Evolutionary conservation across 1,284 basidiomycete genomes (phyloP).

Genomic region (Bjerkandera adusta): DNA sequence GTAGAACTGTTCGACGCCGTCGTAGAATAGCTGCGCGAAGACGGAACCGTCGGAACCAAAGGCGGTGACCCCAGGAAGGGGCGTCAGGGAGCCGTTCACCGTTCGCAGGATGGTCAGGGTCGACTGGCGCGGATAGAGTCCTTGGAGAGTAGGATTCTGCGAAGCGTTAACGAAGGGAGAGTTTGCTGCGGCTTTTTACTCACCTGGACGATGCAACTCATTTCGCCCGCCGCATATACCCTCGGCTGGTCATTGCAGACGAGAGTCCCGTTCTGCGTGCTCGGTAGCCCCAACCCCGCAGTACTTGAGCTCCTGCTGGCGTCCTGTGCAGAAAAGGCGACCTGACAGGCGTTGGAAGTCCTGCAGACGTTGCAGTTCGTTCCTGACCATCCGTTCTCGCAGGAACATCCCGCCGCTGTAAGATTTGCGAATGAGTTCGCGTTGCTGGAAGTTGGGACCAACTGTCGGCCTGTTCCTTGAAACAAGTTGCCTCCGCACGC

Average conservation of each 20-base stretch:
- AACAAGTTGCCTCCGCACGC: slow-evolving; percentile 81
- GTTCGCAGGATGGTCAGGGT: slow-evolving; percentile 78
- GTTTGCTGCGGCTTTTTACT: slow-evolving; percentile 27
- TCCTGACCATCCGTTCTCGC: slow-evolving; percentile 73
- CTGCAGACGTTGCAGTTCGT: slow-evolving; percentile 77
- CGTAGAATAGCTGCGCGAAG: slow-evolving; percentile 80
- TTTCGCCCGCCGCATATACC: slow-evolving; percentile 66
- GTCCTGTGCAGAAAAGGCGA: slow-evolving; percentile 44
- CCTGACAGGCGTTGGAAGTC: slow-evolving; percentile 58
- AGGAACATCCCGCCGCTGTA: slow-evolving; percentile 60
- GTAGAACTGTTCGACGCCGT: slow-evolving; percentile 83
- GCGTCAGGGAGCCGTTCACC: slow-evolving; percentile 65
- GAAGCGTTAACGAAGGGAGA: slow-evolving; percentile 11
- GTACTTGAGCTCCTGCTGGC: slow-evolving; percentile 20
- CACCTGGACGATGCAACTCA: slow-evolving; percentile 76
- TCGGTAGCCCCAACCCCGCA: slow-evolving; percentile 15
- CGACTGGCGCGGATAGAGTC: slow-evolving; percentile 64
- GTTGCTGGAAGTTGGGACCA: slow-evolving; percentile 37
- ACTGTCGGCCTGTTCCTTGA: slow-evolving; percentile 56
- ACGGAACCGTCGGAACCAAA: slow-evolving; percentile 56
- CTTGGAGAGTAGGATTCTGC: slow-evolving; percentile 78
- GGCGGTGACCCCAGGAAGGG: slow-evolving; percentile 60
- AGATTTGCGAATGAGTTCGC: slow-evolving; percentile 53
- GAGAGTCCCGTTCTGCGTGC: slow-evolving; percentile 54
- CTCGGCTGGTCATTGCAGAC: slow-evolving; percentile 58